phyloP scores from a whole-genome alignment of 441 rosid species.

The Syzygium syzygioides region DNA sequence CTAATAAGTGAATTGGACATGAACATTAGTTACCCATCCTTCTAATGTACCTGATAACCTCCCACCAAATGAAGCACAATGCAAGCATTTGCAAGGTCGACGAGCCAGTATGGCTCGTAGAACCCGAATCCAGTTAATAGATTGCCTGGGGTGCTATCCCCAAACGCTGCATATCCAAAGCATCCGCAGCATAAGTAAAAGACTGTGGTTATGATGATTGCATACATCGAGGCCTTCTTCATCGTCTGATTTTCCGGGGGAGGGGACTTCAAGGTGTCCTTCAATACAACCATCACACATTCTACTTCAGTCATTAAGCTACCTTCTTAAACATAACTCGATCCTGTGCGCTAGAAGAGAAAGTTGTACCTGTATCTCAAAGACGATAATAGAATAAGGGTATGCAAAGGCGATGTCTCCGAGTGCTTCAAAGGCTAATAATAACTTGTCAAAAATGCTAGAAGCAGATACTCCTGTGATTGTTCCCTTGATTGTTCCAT shows the following conservation, averaged over 20 bases:
- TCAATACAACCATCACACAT: neutral
- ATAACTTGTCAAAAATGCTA: conserved; percentile 22
- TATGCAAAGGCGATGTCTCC: conserved; percentile 49
- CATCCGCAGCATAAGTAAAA: conserved; percentile 22
- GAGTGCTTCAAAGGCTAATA: conserved; percentile 36
- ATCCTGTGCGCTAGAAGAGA: neutral
- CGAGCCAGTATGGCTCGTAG: conserved; percentile 22
- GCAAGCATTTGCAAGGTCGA: conserved; percentile 25
- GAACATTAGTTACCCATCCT: neutral
- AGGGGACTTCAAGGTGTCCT: conserved; percentile 47
- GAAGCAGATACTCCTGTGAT: conserved; percentile 33
- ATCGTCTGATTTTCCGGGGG: neutral
- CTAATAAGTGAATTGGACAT: neutral
- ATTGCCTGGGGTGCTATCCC: conserved; percentile 24
- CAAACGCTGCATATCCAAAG: conserved; percentile 27
- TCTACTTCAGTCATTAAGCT: neutral
- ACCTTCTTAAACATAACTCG: neutral
- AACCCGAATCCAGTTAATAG: conserved; percentile 19
- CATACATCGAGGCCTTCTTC: neutral
- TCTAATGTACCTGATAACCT: conserved; percentile 26
- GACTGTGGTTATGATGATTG: neutral
- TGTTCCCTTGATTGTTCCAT: conserved; percentile 36
- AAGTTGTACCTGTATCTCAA: conserved; percentile 43
- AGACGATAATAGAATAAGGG: conserved; percentile 32
- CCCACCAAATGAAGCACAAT: conserved; percentile 23